Evolutionary conservation across 352 stramenopile genomes (phyloP), one percentile per base, ranked within the genome.

Genomic region (Phytophthora gonapodyides): DNA sequence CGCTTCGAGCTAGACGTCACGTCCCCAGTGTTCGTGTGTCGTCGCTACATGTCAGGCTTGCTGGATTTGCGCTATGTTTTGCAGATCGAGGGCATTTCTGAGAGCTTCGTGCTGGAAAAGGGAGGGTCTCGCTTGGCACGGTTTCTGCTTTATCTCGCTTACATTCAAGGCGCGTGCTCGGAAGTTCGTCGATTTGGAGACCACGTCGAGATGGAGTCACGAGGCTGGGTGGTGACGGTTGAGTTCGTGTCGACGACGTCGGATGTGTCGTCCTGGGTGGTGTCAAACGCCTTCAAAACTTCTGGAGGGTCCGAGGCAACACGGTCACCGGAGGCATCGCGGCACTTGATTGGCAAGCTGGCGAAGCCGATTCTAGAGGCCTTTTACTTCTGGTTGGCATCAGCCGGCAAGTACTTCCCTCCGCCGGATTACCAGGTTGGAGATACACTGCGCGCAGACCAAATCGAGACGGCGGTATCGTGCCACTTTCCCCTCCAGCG

Each of bases 41-140:
- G 97, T 15, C 82, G 97, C 17, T 99, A 99, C 58, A 97, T 94
- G 64, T 97, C 93, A 13, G 96, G 97, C 3, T 87, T 99, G n/a
- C 78, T 97, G 37, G 97, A 99, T 81, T 78, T 99, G 36, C 98
- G 98, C 35, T 99, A 98, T 66, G 96, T 98, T 8, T 78, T 99
- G 11, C 98, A 99, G 73, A 98, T 99, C 19, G 86, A 97, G 52
- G 95, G 95, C n/a, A 97, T 98, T 63, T 90, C 84, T 0, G 82
- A 93, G 42, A 70, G 69, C 17, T 98, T 99, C 74, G 83, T 97
- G 13, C 57, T 84, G 38, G 76, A 87, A 21, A 87, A 89, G 49
- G 76, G 74, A 42, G 82, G 84, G 2, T 69, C 67, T 21, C 64
- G 77, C 10, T 72, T 88, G 24, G 72, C 80, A 19, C 69, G 75